These are phyloP conservation scores for Cicer arietinum DNA, from an alignment of 306 rosid genomes.

Conservation along the genomic window DNA sequence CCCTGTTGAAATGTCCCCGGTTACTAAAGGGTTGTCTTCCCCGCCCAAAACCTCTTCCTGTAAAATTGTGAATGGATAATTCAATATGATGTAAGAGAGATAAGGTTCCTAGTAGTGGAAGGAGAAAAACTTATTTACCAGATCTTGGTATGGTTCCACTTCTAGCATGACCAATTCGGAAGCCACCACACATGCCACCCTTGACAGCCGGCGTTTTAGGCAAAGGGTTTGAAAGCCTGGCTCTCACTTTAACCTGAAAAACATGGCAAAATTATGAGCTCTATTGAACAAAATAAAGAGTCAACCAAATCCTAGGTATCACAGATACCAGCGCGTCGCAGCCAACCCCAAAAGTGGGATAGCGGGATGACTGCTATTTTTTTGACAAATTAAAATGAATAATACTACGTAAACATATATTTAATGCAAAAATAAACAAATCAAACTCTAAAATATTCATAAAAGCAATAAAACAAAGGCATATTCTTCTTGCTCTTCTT, in stretches of 20 bases:
- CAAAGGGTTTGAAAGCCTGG: slow-evolving; percentile 89
- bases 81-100: slow-evolving; percentile 25
- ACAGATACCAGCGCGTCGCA: too few relatives aligned
- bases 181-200: slow-evolving; percentile 87
- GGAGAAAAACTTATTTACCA: slow-evolving; percentile 49
- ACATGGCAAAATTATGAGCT: slow-evolving; percentile 26
- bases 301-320: slow-evolving; percentile 6
- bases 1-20: slow-evolving; percentile 56
- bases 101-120: slow-evolving; percentile 35
- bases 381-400: too few relatives aligned
- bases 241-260: slow-evolving; percentile 70
- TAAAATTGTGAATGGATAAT: slow-evolving; percentile 19
- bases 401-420: too few relatives aligned
- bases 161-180: slow-evolving; percentile 65
- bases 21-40: slow-evolving; percentile 51
- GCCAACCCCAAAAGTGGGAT: too few relatives aligned
- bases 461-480: too few relatives aligned
- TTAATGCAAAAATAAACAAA: too few relatives aligned
- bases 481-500: too few relatives aligned
- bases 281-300: slow-evolving; percentile 12
- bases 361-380: too few relatives aligned
- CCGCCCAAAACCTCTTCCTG: slow-evolving; percentile 67
- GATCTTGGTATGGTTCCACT: slow-evolving; percentile 56
- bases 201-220: slow-evolving; percentile 87
- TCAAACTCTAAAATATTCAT: too few relatives aligned